Evolutionary conservation across 2,329 filamentous ascomycete species (phyloP), one percentile per base, ranked within the genome.

Genomic region (Hypomyces rosellus): DNA sequence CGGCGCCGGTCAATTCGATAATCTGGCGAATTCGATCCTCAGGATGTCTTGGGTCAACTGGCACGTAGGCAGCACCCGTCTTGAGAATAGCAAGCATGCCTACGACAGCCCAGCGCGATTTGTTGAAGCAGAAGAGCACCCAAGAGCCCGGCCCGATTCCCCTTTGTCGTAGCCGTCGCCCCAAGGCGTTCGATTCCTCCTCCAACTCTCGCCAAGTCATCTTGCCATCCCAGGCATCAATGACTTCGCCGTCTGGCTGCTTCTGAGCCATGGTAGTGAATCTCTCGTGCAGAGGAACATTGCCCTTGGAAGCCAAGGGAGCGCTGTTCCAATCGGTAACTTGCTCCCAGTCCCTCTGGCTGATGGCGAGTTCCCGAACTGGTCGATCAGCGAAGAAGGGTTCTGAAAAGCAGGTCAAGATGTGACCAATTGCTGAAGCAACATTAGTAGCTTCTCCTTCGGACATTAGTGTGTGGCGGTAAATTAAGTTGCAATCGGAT

Each of bases 121-220:
- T 56, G 5, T 56, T 48, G 20, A 55, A 53, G 33, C 48, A 54
- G 12, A 56, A n/a, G 2, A 50, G 54, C 7, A 56, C 48, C 16
- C 49, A 5, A 6, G 22, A 39, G 37, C 63, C 63, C 3, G 55
- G 55, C 2, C 50, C 41, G 20, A 70, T 8, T 30, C 25, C 25
- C 25, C 56, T 51, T 39, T 39, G 37, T 39, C 14, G 12, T 39
- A n/a, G 16, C 16, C 16, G 37, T 18, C n/a, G 18, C 3, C 43
- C 48, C 7, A 50, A 15, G 4, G 13, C 18, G 11, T 20, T 18
- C 4, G 48, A 36, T 15, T 30, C 7, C 5, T 20, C 12, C 14
- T 50, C 43, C 22, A 50, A 30, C n/a, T 41, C 43, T 13, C 5
- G 14, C 22, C 46, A 50, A 3, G 48, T 46, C 20, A 45, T 9